Conservation (phyloP, 768 basidiomycete genomes). For the Termitomyces sp. region DNA sequence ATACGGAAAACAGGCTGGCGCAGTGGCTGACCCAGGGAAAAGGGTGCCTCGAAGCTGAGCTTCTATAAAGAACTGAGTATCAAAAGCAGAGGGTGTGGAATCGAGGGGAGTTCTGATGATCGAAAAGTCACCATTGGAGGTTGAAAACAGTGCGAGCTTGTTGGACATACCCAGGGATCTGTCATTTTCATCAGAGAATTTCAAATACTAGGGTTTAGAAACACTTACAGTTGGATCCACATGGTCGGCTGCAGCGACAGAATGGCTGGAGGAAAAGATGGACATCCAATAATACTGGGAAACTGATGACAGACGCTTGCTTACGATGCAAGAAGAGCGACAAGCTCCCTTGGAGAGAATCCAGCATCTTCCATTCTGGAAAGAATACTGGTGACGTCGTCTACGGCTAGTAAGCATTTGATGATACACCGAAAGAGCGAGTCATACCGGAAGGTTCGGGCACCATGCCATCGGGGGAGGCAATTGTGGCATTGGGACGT, state of each 20-base stretch:
- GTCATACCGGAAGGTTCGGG: not conserved
- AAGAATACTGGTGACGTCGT: not conserved
- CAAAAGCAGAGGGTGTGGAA: not conserved
- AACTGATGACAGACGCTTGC: not conserved
- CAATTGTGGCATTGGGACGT: not conserved
- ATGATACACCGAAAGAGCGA: not conserved
- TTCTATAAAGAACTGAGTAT: not conserved
- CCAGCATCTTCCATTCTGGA: slow-evolving; percentile 1
- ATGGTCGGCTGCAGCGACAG: not conserved
- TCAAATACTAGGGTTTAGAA: not conserved
- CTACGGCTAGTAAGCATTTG: not conserved
- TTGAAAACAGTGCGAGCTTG: not conserved
- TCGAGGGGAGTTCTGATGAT: not conserved
- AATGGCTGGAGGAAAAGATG: not conserved
- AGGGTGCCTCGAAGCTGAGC: not conserved
- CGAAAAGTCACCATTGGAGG: not conserved
- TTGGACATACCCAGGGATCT: not conserved
- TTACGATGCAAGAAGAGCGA: slow-evolving; percentile 1
- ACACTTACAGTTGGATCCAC: not conserved
- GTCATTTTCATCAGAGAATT: not conserved
- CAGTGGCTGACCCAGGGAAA: not conserved
- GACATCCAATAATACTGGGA: not conserved
- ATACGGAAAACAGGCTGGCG: not conserved
- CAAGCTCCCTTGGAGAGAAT: not conserved
- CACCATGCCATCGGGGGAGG: not conserved